Evolutionary conservation across 2,329 filamentous ascomycete species (phyloP).

Genomic region (Fusarium caatingaense): DNA sequence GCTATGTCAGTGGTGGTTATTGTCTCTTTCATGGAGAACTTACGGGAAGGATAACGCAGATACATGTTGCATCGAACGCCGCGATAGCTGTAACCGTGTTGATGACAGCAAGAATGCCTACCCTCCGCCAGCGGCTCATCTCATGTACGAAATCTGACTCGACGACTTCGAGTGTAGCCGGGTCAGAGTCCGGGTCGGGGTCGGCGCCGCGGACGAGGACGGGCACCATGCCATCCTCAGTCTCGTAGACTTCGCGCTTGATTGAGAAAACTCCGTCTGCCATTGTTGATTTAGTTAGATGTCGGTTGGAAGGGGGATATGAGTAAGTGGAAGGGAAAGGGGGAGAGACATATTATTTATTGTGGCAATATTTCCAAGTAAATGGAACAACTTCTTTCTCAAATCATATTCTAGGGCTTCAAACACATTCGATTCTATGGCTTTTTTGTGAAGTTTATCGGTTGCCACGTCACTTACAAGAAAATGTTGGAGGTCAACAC

Average conservation of each 20-base stretch:
- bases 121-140: conserved; percentile 10
- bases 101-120: conserved; percentile 38
- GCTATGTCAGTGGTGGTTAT: background rate
- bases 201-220: background rate
- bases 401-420: background rate
- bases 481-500: background rate
- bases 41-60: conserved; percentile 47
- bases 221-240: background rate
- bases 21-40: background rate
- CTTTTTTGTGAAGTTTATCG: background rate
- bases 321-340: background rate
- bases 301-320: background rate
- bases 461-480: background rate
- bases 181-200: background rate
- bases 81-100: conserved; percentile 39
- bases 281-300: background rate
- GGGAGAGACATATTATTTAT: background rate
- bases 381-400: background rate
- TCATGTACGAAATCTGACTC: background rate
- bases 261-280: background rate
- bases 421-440: background rate
- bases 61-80: conserved; percentile 46
- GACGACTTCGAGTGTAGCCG: background rate
- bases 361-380: background rate
- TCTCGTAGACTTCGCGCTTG: background rate